Percentiles rank a stretch among this genome's conserved stretches.
Evolutionary conservation across 1,284 basidiomycete species (phyloP).

Genomic region (Puccinia triticina): DNA sequence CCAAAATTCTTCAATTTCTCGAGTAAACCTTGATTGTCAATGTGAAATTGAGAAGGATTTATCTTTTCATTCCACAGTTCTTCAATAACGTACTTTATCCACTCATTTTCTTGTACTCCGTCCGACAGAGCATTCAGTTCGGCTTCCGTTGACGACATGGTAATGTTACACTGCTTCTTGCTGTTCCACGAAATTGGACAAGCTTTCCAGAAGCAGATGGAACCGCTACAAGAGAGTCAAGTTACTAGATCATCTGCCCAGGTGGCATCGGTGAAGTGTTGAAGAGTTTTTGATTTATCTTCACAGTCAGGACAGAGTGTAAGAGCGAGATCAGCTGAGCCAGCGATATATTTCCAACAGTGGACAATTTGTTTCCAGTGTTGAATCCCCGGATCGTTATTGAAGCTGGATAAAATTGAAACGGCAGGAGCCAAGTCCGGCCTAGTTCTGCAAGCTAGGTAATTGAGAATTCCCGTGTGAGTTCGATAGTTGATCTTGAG

Average conservation of each 20-base stretch:
- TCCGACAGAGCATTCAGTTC: not conserved
- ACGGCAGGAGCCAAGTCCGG: not conserved
- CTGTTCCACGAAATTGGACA: conserved; percentile 15
- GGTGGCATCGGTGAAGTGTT: not conserved
- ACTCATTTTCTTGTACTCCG: not conserved
- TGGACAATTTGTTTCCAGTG: not conserved
- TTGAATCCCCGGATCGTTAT: not conserved
- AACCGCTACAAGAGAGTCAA: not conserved
- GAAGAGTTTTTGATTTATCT: not conserved
- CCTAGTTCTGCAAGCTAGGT: not conserved
- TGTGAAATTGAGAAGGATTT: not conserved
- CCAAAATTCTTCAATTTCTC: not conserved
- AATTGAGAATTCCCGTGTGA: not conserved
- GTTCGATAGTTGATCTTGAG: conserved; percentile 13
- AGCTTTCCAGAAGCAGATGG: not conserved
- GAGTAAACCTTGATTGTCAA: not conserved
- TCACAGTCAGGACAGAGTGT: not conserved
- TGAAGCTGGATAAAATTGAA: not conserved
- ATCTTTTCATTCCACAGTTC: not conserved
- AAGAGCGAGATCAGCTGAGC: not conserved
- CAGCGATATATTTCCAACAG: not conserved
- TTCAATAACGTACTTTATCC: not conserved
- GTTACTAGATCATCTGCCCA: conserved; percentile 1
- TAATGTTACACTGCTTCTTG: not conserved
- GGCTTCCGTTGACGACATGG: not conserved